These are phyloP conservation scores for Thymus mandschuricus DNA, from an alignment of 257 asterid species.

Conservation along the genomic window DNA sequence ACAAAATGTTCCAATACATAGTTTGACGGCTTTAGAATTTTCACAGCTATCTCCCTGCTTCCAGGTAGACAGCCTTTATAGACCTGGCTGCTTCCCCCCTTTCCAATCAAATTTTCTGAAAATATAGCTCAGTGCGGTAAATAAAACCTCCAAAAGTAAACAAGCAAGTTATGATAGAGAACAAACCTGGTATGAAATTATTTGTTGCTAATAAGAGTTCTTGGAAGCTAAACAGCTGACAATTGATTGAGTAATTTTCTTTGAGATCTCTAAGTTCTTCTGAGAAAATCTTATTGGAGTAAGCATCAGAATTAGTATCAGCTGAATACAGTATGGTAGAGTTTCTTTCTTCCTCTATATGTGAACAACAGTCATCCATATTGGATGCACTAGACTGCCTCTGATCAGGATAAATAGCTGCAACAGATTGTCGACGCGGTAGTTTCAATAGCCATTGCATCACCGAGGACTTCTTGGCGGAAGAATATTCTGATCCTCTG, in stretches of 20 bases:
- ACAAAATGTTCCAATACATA: conserved; percentile 63
- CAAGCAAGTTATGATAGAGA: conserved; percentile 22
- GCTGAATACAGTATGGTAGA: conserved; percentile 35
- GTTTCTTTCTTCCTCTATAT: conserved; percentile 41
- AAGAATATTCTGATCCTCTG: conserved; percentile 42
- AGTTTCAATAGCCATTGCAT: conserved; percentile 54
- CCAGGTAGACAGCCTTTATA: conserved; percentile 69
- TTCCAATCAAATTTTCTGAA: conserved; percentile 75
- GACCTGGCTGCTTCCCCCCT: conserved; percentile 82
- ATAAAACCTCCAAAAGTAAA: conserved; percentile 27
- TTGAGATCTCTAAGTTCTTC: conserved; percentile 54
- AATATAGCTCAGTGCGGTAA: conserved; percentile 13
- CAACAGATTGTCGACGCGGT: conserved; percentile 60
- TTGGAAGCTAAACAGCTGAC: conserved; percentile 61
- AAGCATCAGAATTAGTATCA: conserved; percentile 32
- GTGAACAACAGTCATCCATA: conserved; percentile 38
- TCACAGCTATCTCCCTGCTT: conserved; percentile 72
- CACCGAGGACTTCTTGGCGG: conserved; percentile 49
- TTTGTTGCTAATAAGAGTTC: conserved; percentile 73
- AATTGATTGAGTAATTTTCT: conserved; percentile 49
- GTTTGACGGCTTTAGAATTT: conserved; percentile 65
- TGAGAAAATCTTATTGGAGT: conserved; percentile 31
- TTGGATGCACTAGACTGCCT: conserved; percentile 46
- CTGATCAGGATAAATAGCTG: conserved; percentile 67
- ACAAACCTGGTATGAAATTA: conserved; percentile 63